Percentiles rank a stretch among this genome's conserved stretches.
These are phyloP conservation scores for Tolypocladium tropicale DNA, from an alignment of 2,329 filamentous ascomycete genomes.

Conservation along the genomic window DNA sequence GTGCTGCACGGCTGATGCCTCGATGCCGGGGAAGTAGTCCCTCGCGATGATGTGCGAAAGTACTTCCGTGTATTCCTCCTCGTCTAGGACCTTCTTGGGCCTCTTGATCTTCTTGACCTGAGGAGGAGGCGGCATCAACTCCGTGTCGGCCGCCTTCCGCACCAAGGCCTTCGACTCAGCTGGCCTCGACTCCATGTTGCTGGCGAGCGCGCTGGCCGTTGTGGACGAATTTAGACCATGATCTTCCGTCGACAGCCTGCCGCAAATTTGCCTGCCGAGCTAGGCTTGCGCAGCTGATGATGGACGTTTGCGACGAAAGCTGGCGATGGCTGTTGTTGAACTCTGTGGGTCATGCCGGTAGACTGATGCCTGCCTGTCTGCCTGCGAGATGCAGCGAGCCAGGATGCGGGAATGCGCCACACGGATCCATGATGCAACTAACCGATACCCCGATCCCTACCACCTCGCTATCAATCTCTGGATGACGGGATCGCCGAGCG, in stretches of 20 bases:
- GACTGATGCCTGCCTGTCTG: no score
- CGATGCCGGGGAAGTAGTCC: conserved; percentile 89
- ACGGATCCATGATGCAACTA: background rate
- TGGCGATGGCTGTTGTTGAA: background rate
- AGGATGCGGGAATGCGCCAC: background rate
- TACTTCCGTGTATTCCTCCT: conserved; percentile 85
- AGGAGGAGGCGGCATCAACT: conserved; percentile 78
- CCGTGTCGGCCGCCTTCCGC: conserved; percentile 58
- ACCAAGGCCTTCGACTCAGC: conserved; percentile 46
- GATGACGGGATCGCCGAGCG: background rate
- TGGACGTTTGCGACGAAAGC: background rate
- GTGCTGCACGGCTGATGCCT: conserved; percentile 77
- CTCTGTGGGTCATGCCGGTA: background rate
- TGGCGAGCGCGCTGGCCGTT: background rate
- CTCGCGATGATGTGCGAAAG: conserved; percentile 90
- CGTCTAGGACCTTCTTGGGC: conserved; percentile 77
- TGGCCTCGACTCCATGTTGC: conserved; percentile 25
- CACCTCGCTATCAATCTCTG: background rate
- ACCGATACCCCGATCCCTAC: background rate
- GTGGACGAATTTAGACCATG: background rate
- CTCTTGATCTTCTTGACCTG: conserved; percentile 82
- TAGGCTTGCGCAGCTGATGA: background rate
- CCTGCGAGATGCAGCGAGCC: background rate
- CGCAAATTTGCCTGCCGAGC: background rate
- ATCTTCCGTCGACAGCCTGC: background rate